These are phyloP conservation scores for Irineochytrium annulatum DNA, from an alignment of 192 early-diverging fungal species.

Conservation along the genomic window DNA sequence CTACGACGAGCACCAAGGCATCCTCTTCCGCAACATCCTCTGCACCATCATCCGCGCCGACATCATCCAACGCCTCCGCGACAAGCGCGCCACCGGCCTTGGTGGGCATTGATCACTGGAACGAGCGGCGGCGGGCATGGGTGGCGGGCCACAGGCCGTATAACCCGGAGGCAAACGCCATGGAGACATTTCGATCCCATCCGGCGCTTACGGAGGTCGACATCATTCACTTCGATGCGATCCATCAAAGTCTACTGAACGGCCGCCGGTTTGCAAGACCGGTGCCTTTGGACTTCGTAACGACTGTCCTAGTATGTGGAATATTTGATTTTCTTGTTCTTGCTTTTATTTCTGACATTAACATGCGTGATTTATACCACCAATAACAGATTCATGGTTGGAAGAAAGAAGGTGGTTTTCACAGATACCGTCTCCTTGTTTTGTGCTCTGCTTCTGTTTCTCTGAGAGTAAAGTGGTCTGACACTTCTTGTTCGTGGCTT, in stretches of 20 bases:
- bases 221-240: slow-evolving; percentile 35
- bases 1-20: too few relatives aligned
- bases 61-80: background rate
- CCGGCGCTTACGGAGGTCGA: slow-evolving; percentile 35
- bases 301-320: slow-evolving; percentile 32
- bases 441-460: too few relatives aligned
- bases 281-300: slow-evolving; percentile 46
- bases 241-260: slow-evolving; percentile 39
- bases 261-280: slow-evolving; percentile 42
- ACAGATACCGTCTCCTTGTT: background rate
- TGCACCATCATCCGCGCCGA: slow-evolving; percentile 2
- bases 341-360: slow-evolving; percentile 1
- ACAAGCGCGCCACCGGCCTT: background rate
- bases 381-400: slow-evolving; percentile 36
- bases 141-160: slow-evolving; percentile 40
- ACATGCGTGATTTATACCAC: background rate
- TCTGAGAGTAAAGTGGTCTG: background rate
- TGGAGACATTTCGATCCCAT: slow-evolving; percentile 24
- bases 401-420: slow-evolving; percentile 36
- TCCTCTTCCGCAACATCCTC: slow-evolving; percentile 4
- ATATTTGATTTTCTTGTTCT: background rate
- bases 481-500: background rate
- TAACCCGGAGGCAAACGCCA: slow-evolving; percentile 14
- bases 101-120: slow-evolving; percentile 26
- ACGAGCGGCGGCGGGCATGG: slow-evolving; percentile 27